phyloP scores from a whole-genome alignment of 768 basidiomycete genomes.

The Amyloporia xantha region DNA sequence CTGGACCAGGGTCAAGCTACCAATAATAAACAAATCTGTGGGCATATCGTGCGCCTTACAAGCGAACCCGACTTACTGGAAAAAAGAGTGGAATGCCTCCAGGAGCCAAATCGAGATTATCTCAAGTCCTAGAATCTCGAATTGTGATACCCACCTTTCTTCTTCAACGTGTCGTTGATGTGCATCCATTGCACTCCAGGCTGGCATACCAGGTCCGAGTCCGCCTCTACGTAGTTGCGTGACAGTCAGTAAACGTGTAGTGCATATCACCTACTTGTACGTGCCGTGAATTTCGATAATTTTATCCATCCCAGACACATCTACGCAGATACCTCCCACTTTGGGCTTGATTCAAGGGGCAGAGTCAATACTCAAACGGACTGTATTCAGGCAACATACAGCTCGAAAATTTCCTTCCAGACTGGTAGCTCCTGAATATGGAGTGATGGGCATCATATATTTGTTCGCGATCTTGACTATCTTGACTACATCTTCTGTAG shows the following conservation, averaged over 20 bases:
- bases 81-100: constrained; percentile 57
- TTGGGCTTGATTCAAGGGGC: not conserved
- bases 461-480: constrained; percentile 72
- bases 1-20: constrained; percentile 70
- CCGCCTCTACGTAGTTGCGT: constrained; percentile 40
- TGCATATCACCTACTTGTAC: not conserved
- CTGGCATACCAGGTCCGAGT: constrained; percentile 73
- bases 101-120: not conserved
- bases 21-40: not conserved
- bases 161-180: constrained; percentile 62
- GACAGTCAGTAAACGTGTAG: not conserved
- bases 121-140: not conserved
- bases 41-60: not conserved
- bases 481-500: constrained; percentile 78
- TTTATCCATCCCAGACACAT: constrained; percentile 59
- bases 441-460: constrained; percentile 70
- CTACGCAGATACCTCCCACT: constrained; percentile 55
- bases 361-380: not conserved
- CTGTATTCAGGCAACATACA: constrained; percentile 25
- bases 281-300: constrained; percentile 51
- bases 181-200: constrained; percentile 75
- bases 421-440: constrained; percentile 82
- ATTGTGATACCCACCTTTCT: constrained; percentile 30
- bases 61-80: not conserved
- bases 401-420: constrained; percentile 80